Evolutionary conservation across 2,329 filamentous ascomycete genomes (phyloP).

Genomic region (Penicillium sp.): DNA sequence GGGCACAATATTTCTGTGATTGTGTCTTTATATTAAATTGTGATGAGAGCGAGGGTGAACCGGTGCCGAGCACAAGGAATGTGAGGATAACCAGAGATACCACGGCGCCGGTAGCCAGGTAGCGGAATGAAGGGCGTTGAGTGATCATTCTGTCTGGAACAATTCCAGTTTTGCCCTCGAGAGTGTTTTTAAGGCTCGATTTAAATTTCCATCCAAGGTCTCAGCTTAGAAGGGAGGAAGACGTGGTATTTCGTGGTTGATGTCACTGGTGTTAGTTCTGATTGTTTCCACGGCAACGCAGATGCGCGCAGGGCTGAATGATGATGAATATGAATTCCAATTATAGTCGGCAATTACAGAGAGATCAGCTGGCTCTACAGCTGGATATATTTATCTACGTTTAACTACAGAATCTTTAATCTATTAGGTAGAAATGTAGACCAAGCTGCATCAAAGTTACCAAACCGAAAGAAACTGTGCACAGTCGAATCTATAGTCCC

Average conservation of each 20-base stretch:
- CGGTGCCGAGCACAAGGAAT: slow-evolving; percentile 26
- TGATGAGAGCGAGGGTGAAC: slow-evolving; percentile 17
- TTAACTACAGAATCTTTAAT: background rate
- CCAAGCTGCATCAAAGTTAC: background rate
- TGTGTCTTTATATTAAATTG: slow-evolving; percentile 25
- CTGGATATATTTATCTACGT: background rate
- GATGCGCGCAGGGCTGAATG: background rate
- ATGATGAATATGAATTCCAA: background rate
- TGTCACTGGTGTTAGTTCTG: background rate
- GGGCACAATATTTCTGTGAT: slow-evolving; percentile 1
- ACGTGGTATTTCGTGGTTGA: background rate
- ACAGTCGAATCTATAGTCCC: slow-evolving; percentile 29
- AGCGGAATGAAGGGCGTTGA: slow-evolving; percentile 28
- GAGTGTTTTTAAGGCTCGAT: background rate
- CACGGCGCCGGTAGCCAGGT: slow-evolving; percentile 27
- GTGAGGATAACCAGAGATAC: slow-evolving; percentile 27
- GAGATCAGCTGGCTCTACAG: background rate
- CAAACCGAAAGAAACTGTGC: slow-evolving; percentile 10
- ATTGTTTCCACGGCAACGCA: slow-evolving; percentile 31
- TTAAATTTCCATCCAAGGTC: background rate
- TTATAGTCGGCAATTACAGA: background rate
- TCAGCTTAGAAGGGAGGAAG: background rate
- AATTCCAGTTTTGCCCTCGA: background rate
- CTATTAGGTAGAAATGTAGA: background rate
- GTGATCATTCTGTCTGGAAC: slow-evolving; percentile 19